A percentile compares a stretch with the other conserved stretches of the same genome.
Evolutionary conservation across 2,329 filamentous ascomycete species (phyloP).

Genomic region (Gremmenia infestans): DNA sequence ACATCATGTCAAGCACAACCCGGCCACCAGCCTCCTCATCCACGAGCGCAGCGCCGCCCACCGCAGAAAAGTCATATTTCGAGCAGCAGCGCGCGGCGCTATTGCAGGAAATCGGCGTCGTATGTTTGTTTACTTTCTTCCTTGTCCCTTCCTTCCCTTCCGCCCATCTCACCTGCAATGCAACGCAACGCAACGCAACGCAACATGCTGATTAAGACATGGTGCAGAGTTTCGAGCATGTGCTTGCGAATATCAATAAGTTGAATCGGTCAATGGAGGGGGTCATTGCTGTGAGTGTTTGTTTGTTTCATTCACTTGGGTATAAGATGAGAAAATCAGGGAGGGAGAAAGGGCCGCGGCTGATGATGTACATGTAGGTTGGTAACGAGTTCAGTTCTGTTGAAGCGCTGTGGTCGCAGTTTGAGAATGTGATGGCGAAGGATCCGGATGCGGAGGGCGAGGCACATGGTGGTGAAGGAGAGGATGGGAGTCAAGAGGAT

Average conservation of each 20-base stretch:
- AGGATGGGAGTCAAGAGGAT: constrained; percentile 16
- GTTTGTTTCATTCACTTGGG: neutral
- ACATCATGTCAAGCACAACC: constrained; percentile 23
- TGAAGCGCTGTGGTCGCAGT: constrained; percentile 94
- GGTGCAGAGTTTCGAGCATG: constrained; percentile 72
- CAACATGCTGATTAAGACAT: neutral
- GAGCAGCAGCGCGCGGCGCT: constrained; percentile 70
- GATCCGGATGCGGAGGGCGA: constrained; percentile 40
- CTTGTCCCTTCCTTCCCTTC: neutral
- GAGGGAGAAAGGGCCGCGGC: neutral
- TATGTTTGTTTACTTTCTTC: constrained; percentile 33
- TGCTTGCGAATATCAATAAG: constrained; percentile 93
- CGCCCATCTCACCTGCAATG: neutral
- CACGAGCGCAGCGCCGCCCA: constrained; percentile 4
- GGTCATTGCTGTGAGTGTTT: constrained; percentile 67
- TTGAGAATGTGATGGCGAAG: constrained; percentile 91
- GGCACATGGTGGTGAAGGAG: constrained; percentile 26
- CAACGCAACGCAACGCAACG: neutral
- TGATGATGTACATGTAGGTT: constrained; percentile 47
- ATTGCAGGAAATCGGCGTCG: constrained; percentile 68
- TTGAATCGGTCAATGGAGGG: constrained; percentile 89
- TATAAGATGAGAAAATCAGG: neutral
- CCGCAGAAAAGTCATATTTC: constrained; percentile 57
- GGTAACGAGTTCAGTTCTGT: constrained; percentile 98
- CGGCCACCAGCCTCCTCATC: constrained; percentile 14